Percentiles rank a stretch among this genome's conserved stretches.
Evolutionary conservation across 306 rosid genomes (phyloP).

Genomic region (Dicorynia guianensis): DNA sequence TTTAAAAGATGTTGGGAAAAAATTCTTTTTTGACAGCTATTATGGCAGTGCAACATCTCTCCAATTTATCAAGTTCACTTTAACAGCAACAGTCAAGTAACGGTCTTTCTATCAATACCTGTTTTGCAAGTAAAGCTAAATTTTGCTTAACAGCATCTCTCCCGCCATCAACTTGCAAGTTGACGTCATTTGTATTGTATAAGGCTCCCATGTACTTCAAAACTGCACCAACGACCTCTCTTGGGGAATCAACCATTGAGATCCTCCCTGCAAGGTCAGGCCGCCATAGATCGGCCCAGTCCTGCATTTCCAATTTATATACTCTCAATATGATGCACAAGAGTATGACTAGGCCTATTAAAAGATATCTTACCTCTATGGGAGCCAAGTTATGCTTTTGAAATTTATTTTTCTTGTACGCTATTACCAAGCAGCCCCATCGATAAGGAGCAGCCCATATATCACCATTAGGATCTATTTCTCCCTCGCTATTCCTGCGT

Average conservation of each 20-base stretch:
- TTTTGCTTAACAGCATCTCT: slow-evolving; percentile 70
- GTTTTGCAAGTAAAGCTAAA: slow-evolving; percentile 72
- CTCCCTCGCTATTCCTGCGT: slow-evolving; percentile 85
- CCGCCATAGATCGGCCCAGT: slow-evolving; percentile 96
- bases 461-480: slow-evolving; percentile 74
- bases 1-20: slow-evolving; percentile 13
- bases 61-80: slow-evolving; percentile 7
- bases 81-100: slow-evolving; percentile 3
- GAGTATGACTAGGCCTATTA: background rate
- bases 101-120: slow-evolving; percentile 59
- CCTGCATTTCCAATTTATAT: slow-evolving; percentile 61
- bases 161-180: slow-evolving; percentile 72
- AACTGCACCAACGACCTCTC: slow-evolving; percentile 94
- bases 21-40: slow-evolving; percentile 13
- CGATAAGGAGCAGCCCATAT: slow-evolving; percentile 93
- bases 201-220: slow-evolving; percentile 96
- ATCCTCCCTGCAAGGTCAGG: slow-evolving; percentile 89
- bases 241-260: slow-evolving; percentile 91
- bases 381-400: slow-evolving; percentile 79
- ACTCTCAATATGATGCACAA: slow-evolving; percentile 32
- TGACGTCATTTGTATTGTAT: slow-evolving; percentile 67
- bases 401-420: slow-evolving; percentile 84
- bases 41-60: background rate
- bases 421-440: slow-evolving; percentile 95
- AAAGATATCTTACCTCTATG: slow-evolving; percentile 56